Evolutionary conservation across 2,329 filamentous ascomycete species (phyloP).

Genomic region (Fusarium beomiforme): DNA sequence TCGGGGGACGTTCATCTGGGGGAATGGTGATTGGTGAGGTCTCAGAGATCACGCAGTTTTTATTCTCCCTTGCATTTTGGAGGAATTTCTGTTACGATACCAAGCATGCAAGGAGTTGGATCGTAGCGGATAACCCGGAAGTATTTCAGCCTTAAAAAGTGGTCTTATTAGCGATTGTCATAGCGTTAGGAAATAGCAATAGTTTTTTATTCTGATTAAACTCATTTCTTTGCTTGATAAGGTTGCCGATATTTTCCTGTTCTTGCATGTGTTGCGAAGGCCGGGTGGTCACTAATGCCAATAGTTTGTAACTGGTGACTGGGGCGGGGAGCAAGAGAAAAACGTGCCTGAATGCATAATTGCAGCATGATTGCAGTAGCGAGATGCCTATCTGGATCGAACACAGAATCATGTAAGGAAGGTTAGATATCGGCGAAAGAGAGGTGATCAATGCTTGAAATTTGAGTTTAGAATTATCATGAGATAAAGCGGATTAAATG

Average conservation of each 20-base stretch:
- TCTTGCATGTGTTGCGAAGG: not conserved
- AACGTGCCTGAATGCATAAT: not conserved
- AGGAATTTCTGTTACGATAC: not conserved
- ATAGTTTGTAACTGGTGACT: not conserved
- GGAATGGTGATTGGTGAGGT: not conserved
- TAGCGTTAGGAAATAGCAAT: not conserved
- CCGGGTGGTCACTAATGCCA: not conserved
- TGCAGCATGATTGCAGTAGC: not conserved
- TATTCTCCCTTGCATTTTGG: not conserved
- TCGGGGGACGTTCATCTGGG: not conserved
- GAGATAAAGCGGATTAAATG: no score
- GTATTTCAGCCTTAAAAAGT: not conserved
- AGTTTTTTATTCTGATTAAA: not conserved
- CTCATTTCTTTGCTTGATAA: not conserved
- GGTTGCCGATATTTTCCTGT: not conserved
- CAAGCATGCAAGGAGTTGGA: not conserved
- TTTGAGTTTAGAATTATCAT: no score
- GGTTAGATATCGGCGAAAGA: no score
- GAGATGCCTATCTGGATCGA: not conserved
- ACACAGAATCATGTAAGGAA: not conserved
- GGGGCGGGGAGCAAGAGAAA: not conserved
- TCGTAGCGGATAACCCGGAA: not conserved
- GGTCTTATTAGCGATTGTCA: constrained; percentile 13
- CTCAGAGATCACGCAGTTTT: not conserved
- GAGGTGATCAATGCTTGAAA: no score